phyloP scores from a whole-genome alignment of 768 basidiomycete species.

The Crepidotus variabilis region DNA sequence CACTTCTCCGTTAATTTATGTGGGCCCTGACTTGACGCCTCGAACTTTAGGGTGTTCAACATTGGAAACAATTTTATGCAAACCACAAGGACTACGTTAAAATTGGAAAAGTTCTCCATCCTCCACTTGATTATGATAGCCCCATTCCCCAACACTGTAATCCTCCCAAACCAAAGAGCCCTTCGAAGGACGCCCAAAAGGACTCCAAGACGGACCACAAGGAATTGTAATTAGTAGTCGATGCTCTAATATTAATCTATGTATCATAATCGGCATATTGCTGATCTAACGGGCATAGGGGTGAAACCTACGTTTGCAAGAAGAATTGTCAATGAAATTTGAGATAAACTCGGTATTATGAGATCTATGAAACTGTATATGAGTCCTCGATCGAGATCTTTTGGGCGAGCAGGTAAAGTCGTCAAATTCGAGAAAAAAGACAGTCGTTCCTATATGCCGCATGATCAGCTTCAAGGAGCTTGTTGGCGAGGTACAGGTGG shows the following conservation, averaged over 20 bases:
- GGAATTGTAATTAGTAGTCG: constrained; percentile 29
- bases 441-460: neutral
- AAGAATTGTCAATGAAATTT: neutral
- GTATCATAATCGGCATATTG: neutral
- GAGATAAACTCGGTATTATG: neutral
- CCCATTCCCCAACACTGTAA: constrained; percentile 77
- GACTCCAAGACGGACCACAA: constrained; percentile 27
- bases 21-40: constrained; percentile 3
- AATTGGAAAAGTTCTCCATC: constrained; percentile 74
- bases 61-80: constrained; percentile 90
- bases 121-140: constrained; percentile 69
- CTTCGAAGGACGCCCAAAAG: constrained; percentile 14
- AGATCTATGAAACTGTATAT: neutral
- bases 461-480: constrained; percentile 15
- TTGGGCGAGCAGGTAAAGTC: neutral
- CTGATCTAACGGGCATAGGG: neutral
- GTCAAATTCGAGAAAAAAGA: constrained; percentile 1
- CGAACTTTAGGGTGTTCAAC: constrained; percentile 56
- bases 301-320: neutral
- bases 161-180: constrained; percentile 49
- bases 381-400: neutral
- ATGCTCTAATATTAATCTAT: neutral
- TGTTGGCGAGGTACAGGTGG: constrained; percentile 36
- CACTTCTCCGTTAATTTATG: neutral
- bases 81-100: constrained; percentile 77